Conservation (phyloP, 2,329 filamentous ascomycete genomes). For the Paradendryphiella salina region DNA sequence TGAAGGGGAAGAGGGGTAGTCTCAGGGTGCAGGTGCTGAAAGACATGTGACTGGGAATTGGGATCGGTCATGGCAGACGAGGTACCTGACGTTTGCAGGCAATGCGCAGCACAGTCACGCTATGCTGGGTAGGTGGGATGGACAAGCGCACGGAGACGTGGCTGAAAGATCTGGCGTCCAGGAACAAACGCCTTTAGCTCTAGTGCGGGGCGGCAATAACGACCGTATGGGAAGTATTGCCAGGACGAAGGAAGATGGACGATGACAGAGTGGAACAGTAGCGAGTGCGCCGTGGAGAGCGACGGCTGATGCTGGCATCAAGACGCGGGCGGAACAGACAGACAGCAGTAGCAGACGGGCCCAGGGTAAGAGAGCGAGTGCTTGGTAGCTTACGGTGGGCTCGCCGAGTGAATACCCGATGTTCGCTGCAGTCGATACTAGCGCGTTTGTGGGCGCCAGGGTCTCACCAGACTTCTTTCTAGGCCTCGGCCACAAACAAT, state of each 20-base stretch:
- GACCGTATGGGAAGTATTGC: conserved; percentile 19
- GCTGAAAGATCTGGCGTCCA: conserved; percentile 30
- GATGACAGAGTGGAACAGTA: conserved; percentile 5
- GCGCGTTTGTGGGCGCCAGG: conserved; percentile 5
- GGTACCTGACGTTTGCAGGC: conserved; percentile 13
- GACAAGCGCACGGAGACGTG: conserved; percentile 27
- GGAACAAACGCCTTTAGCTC: conserved; percentile 28
- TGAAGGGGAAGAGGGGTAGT: conserved; percentile 13
- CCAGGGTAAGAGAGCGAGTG: neutral
- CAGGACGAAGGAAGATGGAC: conserved; percentile 1
- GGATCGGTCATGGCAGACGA: conserved; percentile 21
- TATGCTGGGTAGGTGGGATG: conserved; percentile 20
- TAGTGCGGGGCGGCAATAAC: conserved; percentile 20
- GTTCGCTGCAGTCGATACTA: conserved; percentile 14
- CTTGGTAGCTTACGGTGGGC: conserved; percentile 6
- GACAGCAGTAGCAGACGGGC: neutral
- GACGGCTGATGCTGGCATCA: neutral
- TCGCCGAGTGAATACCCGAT: conserved; percentile 10
- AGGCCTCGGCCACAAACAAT: conserved; percentile 7
- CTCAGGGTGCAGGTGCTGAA: conserved; percentile 18
- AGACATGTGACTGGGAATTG: conserved; percentile 14
- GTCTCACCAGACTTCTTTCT: conserved; percentile 12
- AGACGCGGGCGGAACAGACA: neutral
- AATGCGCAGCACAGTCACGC: conserved; percentile 17
- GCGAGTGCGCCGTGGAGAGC: neutral